Base-by-base conservation (phyloP, 2,329 filamentous ascomycete species). In the Aspergillus transmontanensis region DNA sequence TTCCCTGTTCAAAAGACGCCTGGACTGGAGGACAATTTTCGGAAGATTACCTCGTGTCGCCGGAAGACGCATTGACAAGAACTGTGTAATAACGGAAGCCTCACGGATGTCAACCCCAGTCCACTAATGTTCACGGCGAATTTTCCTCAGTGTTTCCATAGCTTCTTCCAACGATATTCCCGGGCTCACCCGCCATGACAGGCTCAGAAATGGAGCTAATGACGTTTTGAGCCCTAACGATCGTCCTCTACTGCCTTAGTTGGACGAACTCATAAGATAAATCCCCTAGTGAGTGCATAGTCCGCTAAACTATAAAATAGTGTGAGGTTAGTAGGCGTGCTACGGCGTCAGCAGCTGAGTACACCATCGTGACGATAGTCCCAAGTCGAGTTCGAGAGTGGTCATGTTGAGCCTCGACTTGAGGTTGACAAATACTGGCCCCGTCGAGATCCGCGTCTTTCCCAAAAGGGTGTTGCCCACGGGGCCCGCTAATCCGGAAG, bases 41-140 rank as follows among this genome's bases (percentile, higher is more conserved):
- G 67, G 68, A 66, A 64, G 39, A 66, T 68, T 70, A 62, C 43
- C 53, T 64, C 54, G 61, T 67, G 55, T 64, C 58, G 62, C 62
- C 63, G 59, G 60, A 64, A 64, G 32, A 64, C 59, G 59, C 57
- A 61, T 53, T 57, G 46, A 51, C 57, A 61, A 23, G 54, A 54
- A 55, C 58, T 45, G 56, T 60, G 41, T 58, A 58, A 68, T 56
- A 39, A 57, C 62, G 64, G 62, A 54, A 66, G 66, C 67, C 57
- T 57, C 53, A 66, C 65, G 60, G 56, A 55, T 23, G 59, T 28
- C 58, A 46, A 48, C 39, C 57, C 45, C 54, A 56, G 36, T 48
- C 26, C 45, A 58, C 55, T 30, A 14, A 62, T 57, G 19, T 32
- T 39, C 53, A 58, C 66, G 64, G 64, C 58, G 59, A 68, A 62